Evolutionary conservation across 148 eudicot genomes (phyloP).

Genomic region (Silene latifolia): DNA sequence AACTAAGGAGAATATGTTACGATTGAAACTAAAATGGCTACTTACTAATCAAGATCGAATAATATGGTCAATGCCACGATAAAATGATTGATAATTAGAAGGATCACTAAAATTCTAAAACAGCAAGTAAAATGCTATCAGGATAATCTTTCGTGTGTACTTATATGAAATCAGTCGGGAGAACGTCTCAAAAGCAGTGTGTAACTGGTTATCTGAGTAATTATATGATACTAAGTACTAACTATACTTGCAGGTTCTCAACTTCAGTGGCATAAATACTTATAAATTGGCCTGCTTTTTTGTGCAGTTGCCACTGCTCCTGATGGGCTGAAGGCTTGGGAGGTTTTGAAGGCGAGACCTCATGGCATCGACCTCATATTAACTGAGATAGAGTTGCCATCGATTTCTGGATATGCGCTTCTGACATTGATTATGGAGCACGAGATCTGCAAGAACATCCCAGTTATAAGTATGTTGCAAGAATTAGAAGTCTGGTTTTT

Average conservation of each 20-base stretch:
- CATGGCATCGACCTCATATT: slow-evolving; percentile 69
- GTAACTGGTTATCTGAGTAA: too few species aligned
- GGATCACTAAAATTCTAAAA: too few species aligned
- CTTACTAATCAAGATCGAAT: too few species aligned
- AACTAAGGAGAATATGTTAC: not conserved
- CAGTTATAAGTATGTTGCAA: slow-evolving; percentile 76
- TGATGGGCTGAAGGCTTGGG: slow-evolving; percentile 98
- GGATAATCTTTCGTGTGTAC: too few species aligned
- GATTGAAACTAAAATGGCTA: too few species aligned
- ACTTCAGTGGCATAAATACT: too few species aligned
- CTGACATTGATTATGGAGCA: slow-evolving; percentile 76
- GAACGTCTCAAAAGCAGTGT: too few species aligned
- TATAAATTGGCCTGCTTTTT: not conserved
- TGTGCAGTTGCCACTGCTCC: slow-evolving; percentile 76
- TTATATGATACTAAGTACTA: too few species aligned
- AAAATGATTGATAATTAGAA: too few species aligned
- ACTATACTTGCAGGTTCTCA: too few species aligned
- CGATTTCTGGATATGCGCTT: slow-evolving; percentile 86
- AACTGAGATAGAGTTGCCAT: slow-evolving; percentile 83
- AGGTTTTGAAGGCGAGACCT: slow-evolving; percentile 61
- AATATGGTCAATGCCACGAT: too few species aligned
- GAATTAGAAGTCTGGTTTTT: not conserved
- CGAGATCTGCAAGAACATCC: slow-evolving; percentile 79
- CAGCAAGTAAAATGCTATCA: too few species aligned
- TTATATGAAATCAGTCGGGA: not conserved